A percentile compares a stretch with the other conserved stretches of the same genome.
phyloP scores from a whole-genome alignment of 192 early-diverging fungal genomes.

The Coemansia sp. region DNA sequence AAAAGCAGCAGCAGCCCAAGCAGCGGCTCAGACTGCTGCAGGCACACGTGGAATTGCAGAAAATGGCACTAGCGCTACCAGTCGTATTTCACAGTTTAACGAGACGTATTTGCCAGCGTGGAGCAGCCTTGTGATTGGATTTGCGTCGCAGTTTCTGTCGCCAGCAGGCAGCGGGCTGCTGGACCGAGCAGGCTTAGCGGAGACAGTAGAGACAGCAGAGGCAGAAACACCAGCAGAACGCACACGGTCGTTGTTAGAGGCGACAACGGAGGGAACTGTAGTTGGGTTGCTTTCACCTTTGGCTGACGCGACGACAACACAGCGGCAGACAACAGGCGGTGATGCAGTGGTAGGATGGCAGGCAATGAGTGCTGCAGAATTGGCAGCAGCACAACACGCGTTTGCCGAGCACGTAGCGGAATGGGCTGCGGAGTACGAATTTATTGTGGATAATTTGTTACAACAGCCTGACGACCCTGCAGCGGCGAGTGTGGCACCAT shows the following conservation, averaged over 20 bases:
- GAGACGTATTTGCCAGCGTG: slow-evolving; percentile 40
- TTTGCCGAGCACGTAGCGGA: slow-evolving; percentile 29
- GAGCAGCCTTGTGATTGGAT: slow-evolving; percentile 50
- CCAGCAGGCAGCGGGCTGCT: slow-evolving; percentile 45
- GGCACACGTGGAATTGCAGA: not conserved
- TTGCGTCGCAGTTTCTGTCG: slow-evolving; percentile 54
- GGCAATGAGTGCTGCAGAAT: slow-evolving; percentile 31
- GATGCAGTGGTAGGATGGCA: slow-evolving; percentile 41
- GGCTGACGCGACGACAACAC: slow-evolving; percentile 11
- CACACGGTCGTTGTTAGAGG: slow-evolving; percentile 48
- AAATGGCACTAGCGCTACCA: not conserved
- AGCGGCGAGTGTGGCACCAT: slow-evolving; percentile 10
- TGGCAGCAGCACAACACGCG: slow-evolving; percentile 26
- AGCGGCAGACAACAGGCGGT: slow-evolving; percentile 1
- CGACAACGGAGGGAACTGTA: slow-evolving; percentile 46
- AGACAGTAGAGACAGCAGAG: slow-evolving; percentile 1
- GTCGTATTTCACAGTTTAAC: slow-evolving; percentile 40
- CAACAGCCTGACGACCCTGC: slow-evolving; percentile 37
- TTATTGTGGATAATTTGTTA: slow-evolving; percentile 39
- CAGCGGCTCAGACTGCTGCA: not conserved
- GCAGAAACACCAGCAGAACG: slow-evolving; percentile 10
- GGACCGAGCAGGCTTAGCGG: slow-evolving; percentile 8
- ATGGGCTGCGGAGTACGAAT: slow-evolving; percentile 47
- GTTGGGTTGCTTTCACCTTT: slow-evolving; percentile 46
- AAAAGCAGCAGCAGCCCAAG: not conserved